A percentile compares a stretch with the other conserved stretches of the same genome.
phyloP scores from a whole-genome alignment of 2,329 filamentous ascomycete species.

The Purpureocillium lavendulum region DNA sequence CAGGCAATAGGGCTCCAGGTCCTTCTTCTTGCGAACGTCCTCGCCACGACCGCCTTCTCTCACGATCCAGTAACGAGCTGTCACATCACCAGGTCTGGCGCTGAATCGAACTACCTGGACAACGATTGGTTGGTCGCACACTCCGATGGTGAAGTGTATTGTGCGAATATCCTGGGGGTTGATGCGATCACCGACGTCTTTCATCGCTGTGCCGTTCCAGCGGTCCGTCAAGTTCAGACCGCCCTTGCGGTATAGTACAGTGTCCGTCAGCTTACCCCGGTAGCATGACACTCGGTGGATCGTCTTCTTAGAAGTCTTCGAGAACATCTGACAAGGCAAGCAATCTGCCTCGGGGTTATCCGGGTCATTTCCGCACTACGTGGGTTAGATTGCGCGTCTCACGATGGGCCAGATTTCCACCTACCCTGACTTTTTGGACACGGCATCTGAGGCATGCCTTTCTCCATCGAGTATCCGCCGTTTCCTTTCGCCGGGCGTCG shows the following conservation, averaged over 20 bases:
- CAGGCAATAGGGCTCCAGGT: constrained; percentile 32
- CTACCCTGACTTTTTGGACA: constrained; percentile 34
- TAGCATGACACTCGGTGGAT: constrained; percentile 36
- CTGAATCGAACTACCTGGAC: constrained; percentile 33
- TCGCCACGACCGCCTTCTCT: constrained; percentile 9
- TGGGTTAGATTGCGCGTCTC: too few relatives aligned
- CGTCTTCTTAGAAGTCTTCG: constrained; percentile 33
- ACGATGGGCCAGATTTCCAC: constrained; percentile 8
- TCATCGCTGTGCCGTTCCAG: constrained; percentile 31
- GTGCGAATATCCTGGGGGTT: constrained; percentile 12
- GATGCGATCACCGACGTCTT: constrained; percentile 29
- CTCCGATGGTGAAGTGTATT: constrained; percentile 30
- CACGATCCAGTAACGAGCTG: constrained; percentile 29
- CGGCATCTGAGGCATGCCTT: constrained; percentile 36
- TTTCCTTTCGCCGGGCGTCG: constrained; percentile 18
- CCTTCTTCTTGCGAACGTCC: constrained; percentile 16
- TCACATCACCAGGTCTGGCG: constrained; percentile 26
- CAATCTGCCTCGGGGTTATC: constrained; percentile 25
- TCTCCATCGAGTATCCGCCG: constrained; percentile 23
- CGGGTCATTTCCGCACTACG: constrained; percentile 28
- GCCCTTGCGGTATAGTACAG: constrained; percentile 31
- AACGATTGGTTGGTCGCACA: constrained; percentile 25
- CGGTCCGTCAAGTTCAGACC: constrained; percentile 34
- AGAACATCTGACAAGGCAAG: constrained; percentile 28
- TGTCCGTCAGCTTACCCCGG: constrained; percentile 33